Base-by-base conservation (phyloP, 495 filamentous ascomycete genomes). In the Extremus antarcticus region DNA sequence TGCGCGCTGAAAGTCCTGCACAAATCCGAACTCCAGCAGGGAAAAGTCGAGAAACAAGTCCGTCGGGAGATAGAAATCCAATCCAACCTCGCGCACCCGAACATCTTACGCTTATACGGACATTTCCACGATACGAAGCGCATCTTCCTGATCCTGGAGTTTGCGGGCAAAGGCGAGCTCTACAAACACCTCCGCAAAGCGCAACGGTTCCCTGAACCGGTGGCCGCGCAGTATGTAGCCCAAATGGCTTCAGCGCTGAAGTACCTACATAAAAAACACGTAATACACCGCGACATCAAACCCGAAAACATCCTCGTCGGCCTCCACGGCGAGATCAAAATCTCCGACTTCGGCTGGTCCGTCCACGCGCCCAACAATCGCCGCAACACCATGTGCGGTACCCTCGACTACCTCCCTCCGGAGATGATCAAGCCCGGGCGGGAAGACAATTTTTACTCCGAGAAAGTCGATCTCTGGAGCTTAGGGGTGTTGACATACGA, bases 211-310 rank as follows among this genome's bases (percentile, higher is more conserved):
- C 85, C 90, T 9, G 92, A 98, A 69, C 91, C 88, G 85, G 92
- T 91, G 69, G 94, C 94, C 43, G 90, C 91, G 24, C 84, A 92
- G 71, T 98, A 95, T 65, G 87, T 96, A 59, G 94, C 91, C n/a
- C 92, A 98, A 71, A 97, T 98, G 94, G 88, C 94, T 19, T 83
- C 86, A 43, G 92, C 92, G 21, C 72, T 98, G 61, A 82, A 80
- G 55, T 97, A 97, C 62, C 74, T 97, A 22, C 92, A 98, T 73
- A 88, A 87, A 67, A 97, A 98, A 74, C 92, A 98, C 67, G 88
- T 98, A 60, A 98, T 98, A 73, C 92, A 98, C 64, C 84, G 92
- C 43, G 92, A 98, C 62, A 98, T 98, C 73, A 98, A 98, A 73
- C 92, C 92, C 11, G 92, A 98, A 71, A 98, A 98, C 64, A 98